Evolutionary conservation across 1,284 basidiomycete genomes (phyloP).

Genomic region (Golubevia sp.): DNA sequence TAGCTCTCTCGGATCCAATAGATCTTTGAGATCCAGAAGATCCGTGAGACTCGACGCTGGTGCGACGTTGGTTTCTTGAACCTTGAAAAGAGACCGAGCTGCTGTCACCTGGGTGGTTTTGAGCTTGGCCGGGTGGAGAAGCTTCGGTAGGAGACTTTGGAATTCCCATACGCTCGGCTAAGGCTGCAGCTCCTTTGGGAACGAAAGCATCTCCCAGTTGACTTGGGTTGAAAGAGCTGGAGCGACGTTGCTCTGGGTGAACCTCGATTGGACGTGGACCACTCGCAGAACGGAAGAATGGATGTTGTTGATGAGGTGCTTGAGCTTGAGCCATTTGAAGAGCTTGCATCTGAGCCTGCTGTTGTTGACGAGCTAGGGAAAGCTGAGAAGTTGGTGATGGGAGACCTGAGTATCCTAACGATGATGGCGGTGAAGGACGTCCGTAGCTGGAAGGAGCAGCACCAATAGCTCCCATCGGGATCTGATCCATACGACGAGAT

Average conservation of each 20-base stretch:
- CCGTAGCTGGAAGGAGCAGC: background rate
- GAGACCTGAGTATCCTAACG: background rate
- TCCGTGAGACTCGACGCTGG: background rate
- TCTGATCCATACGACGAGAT: background rate
- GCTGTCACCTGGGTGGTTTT: background rate
- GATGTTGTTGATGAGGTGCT: no score
- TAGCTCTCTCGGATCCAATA: background rate
- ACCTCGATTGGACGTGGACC: background rate
- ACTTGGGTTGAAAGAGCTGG: background rate
- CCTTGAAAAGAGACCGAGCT: background rate
- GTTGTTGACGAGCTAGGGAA: no score
- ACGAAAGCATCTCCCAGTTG: background rate
- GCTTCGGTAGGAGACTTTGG: background rate
- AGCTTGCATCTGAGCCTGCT: background rate
- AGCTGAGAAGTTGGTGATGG: no score
- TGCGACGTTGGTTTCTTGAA: background rate
- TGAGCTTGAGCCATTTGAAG: background rate
- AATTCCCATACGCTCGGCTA: background rate
- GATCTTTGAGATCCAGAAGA: background rate
- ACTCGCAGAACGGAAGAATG: background rate
- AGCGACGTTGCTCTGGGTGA: background rate
- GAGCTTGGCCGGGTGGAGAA: background rate
- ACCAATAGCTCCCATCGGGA: background rate
- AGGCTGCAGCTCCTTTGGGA: background rate
- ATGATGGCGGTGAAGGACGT: background rate